These are phyloP conservation scores for Cordyceps tenuipes DNA, from an alignment of 2,329 filamentous ascomycete genomes.

Conservation along the genomic window DNA sequence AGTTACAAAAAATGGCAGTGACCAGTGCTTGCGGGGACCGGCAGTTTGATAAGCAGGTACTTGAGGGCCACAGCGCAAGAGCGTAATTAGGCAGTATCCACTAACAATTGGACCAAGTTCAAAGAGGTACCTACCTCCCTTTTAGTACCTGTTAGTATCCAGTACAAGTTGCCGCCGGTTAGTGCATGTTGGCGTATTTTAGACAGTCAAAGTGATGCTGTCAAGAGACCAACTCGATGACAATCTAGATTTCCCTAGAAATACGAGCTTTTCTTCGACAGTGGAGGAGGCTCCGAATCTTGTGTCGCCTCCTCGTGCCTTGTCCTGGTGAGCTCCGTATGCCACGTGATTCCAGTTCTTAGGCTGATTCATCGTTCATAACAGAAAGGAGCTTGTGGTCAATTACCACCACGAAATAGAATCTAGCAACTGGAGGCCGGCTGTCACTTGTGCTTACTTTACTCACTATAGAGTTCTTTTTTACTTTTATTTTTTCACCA, in stretches of 20 bases:
- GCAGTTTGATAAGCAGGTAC: neutral
- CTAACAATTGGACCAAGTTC: neutral
- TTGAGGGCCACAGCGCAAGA: too few relatives aligned
- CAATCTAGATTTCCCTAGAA: neutral
- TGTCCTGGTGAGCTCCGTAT: neutral
- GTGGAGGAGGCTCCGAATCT: neutral
- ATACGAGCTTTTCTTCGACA: neutral
- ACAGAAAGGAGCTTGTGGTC: too few relatives aligned
- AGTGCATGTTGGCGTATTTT: neutral
- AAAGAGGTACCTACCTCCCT: neutral
- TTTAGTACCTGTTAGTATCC: neutral
- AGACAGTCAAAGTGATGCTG: neutral
- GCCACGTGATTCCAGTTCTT: conserved; percentile 2
- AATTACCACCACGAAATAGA: too few relatives aligned
- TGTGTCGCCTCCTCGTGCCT: conserved; percentile 2
- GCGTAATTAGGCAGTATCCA: neutral
- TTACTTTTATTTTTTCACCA: too few relatives aligned
- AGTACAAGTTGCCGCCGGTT: too few relatives aligned
- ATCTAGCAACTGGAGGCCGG: too few relatives aligned
- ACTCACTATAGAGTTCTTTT: too few relatives aligned
- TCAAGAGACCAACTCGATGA: neutral
- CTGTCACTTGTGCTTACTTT: too few relatives aligned
- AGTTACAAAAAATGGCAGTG: neutral
- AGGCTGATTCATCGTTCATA: too few relatives aligned
- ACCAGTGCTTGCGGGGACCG: neutral